Base-by-base conservation (phyloP, 176 grass and related monocot species). In the Chrysopogon serrulatus region DNA sequence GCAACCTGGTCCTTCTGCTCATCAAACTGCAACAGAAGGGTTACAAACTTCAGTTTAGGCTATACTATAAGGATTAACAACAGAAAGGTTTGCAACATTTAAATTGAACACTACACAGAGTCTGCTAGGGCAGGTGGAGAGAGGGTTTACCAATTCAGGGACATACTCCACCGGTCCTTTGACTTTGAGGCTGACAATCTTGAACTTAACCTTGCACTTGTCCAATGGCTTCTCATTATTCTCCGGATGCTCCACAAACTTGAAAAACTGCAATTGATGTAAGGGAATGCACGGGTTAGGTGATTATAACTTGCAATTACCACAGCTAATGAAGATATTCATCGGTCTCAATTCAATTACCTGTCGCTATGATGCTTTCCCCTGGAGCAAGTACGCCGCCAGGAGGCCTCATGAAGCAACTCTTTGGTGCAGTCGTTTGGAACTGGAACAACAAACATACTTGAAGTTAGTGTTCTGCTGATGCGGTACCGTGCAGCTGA, bases 341-440 rank as follows among this genome's bases (percentile, higher is more conserved):
- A 39, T 30, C 42, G 8, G 39, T 31, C 66, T 37, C 73, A 36
- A 81, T 57, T 48, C 28, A 10, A 84, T 60, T 93, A 99, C 97
- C 93, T 85, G 97, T 99, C 49, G 93, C 93, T 80, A 99, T 94
- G 61, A 99, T 89, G 87, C 80, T 89, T 70, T 99, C 93, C 12
- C 97, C 97, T 37, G 93, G 96, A 88, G 93, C 93, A 76, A 99
- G 93, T 77, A 96, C 84, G 8, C 89, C 87, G 1, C 97, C 97
- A 2, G 97, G 97, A 70, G 97, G 93, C 81, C 97, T 90, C 97
- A 99, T 99, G 81, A 96, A 99, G 71, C 96, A 99, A 75, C 96
- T 94, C 77, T 99, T 99, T 4, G 96, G 96, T 71, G 93, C 96
- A 45, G 96, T 99, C 75, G 96, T 99, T 99, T 99, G 97, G 68